Evolutionary conservation across 2,329 filamentous ascomycete genomes (phyloP), one percentile per base, ranked within the genome.

Genomic region (Ilyonectria mors-panacis): DNA sequence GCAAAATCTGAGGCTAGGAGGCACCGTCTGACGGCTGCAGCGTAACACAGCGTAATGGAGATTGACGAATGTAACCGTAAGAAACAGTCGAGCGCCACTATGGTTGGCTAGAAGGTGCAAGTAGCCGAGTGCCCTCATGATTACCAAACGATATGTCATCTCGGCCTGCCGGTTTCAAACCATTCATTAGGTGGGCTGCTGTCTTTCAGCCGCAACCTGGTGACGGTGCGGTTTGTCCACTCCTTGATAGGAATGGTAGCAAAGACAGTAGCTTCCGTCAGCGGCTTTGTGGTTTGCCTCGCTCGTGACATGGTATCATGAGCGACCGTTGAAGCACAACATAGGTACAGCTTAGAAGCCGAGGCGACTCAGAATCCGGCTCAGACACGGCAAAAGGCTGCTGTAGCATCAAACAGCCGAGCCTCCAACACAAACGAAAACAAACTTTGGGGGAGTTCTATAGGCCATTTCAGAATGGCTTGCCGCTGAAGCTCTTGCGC

Each of bases 1-100:
- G 10, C 48, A 21, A 33, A 17, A 42, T 42, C 39, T 42, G 39
- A 6, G 17, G 39, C 17, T 42, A 19, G 17, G 15, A n/a, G 15
- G 12, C 4, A 13, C 8, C 17, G 26, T 35, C 23, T 28, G 57
- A 39, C 57, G 19, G 28, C 23, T 50, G 56, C n/a, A 35, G 15
- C 26, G 47, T 19, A 35, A 42, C 17, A 54, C 26, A 45, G n/a
- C 50, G 12, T 53, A 12, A 15, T 47, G 7, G 35, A 33, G 39
- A 55, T 21, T 33, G 37, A 28, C 17, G 23, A 26, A 30, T 62
- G 59, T 35, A 45, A 44, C 37, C 35, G 26, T 62, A 59, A 37
- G 23, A 37, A 26, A 50, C 19, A 7, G 17, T 17, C n/a, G 2
- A 21, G n/a, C 28, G 10, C 9, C 50, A 26, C 12, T 23, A 19